Base-by-base conservation (phyloP, 2,329 filamentous ascomycete genomes). In the Daldinia eschscholtzii region DNA sequence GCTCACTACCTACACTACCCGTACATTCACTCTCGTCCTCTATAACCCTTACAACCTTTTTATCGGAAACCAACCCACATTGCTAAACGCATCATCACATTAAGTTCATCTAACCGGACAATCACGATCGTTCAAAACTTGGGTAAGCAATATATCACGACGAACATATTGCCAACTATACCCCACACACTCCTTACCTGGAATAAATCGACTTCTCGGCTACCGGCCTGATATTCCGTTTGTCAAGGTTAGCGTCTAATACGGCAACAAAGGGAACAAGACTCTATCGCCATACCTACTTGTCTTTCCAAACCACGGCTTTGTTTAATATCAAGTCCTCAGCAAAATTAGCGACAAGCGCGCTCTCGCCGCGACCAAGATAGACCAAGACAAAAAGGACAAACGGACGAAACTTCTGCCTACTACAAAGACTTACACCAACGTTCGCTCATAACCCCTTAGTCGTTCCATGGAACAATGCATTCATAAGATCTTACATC, bases 381-480 rank as follows among this genome's bases (percentile, higher is more conserved):
- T 55, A 72, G 10, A 9, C 20, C 20, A 23, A 23, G 20, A 23
- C 20, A 35, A 33, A 35, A 69, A 68, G 55, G 46, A 52, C 15
- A 52, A 52, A 52, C 15, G 26, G 46, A 13, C 20, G 26, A 23
- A 41, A 20, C 13, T 55, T 35, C 28, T 37, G 48, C 39, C 10
- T 2, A 35, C 13, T 28, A 67, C 70, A 77, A 77, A 74, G 73
- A 70, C 61, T 44, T 42, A 39, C 46, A 30, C 6, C 48, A 9
- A 33, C 39, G 15, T 44, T 39, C 46, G 28, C 60, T 42, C 37
- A 28, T 20, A 35, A 44, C 35, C 35, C 46, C 46, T 59, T 69
- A 33, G 67, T 76, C 74, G 66, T 74, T 65, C 58, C 65, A 33
- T 48, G 60, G 46, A 37, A 78, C 75, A 79, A 78, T 79, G 76